Evolutionary conservation across 192 early-diverging fungal species (phyloP), one percentile per base, ranked within the genome.

Genomic region (Entomortierella lignicola): DNA sequence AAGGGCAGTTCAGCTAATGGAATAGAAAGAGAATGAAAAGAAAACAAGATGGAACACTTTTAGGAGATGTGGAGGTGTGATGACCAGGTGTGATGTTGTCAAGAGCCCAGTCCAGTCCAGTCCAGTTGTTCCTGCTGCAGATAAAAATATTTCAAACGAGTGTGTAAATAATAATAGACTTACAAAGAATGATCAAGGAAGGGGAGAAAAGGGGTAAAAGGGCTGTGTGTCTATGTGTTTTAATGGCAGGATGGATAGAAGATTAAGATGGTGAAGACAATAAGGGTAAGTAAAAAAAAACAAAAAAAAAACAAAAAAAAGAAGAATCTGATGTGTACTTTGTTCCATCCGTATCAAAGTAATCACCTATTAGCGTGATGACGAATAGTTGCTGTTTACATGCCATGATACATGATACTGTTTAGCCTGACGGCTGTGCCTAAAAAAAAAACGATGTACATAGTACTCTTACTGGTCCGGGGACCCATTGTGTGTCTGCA

Each of bases 1-100:
- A 37, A 37, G 10, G 10, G 34, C n/a, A n/a, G n/a, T n/a, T n/a
- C n/a, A n/a, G 34, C 34, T 7, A 37, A 10, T 37, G 34, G 10
- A 50, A 25, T 27, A 63, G 30, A 29, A 41, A 41, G n/a, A 48
- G 51, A 48, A 53, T 20, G 18, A 47, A 43, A 34, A 27, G 25
- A 54, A 60, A 60, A 37, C 10, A 48, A 61, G 31, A 43, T 2
- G 27, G 18, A 63, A 63, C 47, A 47, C n/a, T n/a, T n/a, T n/a
- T 17, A 41, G 44, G 48, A 43, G 25, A 18, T 56, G 23, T 31
- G 30, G 20, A 37, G 10, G 20, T 2, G 11, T 43, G 39, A 26
- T 7, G 11, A 11, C 43, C 39, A 26, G 2, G 20, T 2, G 34
- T 43, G 6, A 2, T 60, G 4, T 12, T 13, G 27, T 8, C 50